phyloP scores from a whole-genome alignment of 495 filamentous ascomycete species.

The Aspergillus sparsus region DNA sequence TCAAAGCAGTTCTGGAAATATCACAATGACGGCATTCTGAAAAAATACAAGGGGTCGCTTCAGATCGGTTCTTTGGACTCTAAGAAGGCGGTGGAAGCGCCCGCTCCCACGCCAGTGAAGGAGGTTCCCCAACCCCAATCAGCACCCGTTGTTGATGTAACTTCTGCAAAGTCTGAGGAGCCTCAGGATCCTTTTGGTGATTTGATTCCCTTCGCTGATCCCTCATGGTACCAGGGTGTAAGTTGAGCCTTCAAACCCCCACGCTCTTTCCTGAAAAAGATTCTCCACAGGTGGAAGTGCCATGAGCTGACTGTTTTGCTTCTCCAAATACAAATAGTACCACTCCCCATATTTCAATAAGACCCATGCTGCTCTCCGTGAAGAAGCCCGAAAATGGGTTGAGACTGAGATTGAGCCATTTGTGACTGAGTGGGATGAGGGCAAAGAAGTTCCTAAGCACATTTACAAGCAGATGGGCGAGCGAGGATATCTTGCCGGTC shows the following conservation, averaged over 20 bases:
- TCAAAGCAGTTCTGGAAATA: slow-evolving; percentile 99
- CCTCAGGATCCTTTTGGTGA: slow-evolving; percentile 84
- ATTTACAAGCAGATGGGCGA: slow-evolving; percentile 97
- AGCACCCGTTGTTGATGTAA: slow-evolving; percentile 50
- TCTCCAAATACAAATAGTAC: slow-evolving; percentile 56
- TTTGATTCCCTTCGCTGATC: slow-evolving; percentile 88
- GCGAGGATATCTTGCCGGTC: slow-evolving; percentile 85
- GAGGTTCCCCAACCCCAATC: slow-evolving; percentile 55
- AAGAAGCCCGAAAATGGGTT: slow-evolving; percentile 89
- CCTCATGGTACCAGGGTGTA: slow-evolving; percentile 95
- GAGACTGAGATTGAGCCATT: slow-evolving; percentile 86
- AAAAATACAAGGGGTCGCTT: slow-evolving; percentile 88
- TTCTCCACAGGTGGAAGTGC: not conserved
- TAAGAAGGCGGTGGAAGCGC: slow-evolving; percentile 66
- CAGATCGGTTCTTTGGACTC: slow-evolving; percentile 88
- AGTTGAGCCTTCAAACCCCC: slow-evolving; percentile 32
- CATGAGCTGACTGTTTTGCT: slow-evolving; percentile 18
- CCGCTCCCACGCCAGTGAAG: slow-evolving; percentile 53
- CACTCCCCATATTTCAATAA: slow-evolving; percentile 96
- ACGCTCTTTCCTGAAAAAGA: not conserved
- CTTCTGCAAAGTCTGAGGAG: slow-evolving; percentile 49
- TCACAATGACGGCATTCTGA: slow-evolving; percentile 90
- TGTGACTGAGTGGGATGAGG: slow-evolving; percentile 96
- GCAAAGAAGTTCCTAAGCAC: slow-evolving; percentile 76
- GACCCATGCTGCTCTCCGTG: slow-evolving; percentile 84